Evolutionary conservation across 768 basidiomycete genomes (phyloP), one percentile per base, ranked within the genome.

Genomic region (Termitomyces sp.): DNA sequence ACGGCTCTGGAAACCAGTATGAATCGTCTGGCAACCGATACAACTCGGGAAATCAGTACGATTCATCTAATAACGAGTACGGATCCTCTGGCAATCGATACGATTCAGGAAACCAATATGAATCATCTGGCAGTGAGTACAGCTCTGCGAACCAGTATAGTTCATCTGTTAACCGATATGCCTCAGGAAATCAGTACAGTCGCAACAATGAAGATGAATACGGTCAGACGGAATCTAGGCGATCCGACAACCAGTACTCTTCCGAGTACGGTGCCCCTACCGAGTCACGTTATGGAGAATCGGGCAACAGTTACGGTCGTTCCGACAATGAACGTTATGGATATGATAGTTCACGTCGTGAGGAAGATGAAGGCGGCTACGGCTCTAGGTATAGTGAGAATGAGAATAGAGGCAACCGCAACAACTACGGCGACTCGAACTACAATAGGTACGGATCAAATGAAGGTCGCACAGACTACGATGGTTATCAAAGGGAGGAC

Each of bases 381-480:
- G 16, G 23, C 3, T 44, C 21, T 19, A 29, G 37, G 27, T 51
- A n/a, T n/a, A 17, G 27, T 16, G 16, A 45, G 8, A 29, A 29
- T 25, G 35, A 50, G 4, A 37, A 37, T 10, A 50, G 48, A 25
- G 35, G 19, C 35, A 19, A 12, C 19, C 49, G 40, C 12, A 49
- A 31, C 40, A 35, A 37, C 46, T 35, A 53, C 21, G 44, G 32
- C 12, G 44, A 43, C 11, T 47, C 37, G 21, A 47, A 57, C 23
- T 29, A 59, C 38, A 37, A 56, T 21, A 57, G 35, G 11, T 56
- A 61, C 38, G 49, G 54, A 21, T 60, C 56, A 27, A 43, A 52
- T 23, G 63, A 59, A 54, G 62, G 58, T 17, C 52, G 59, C 37
- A 43, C 52, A 32, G 43, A 41, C 27, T 57, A 61, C 37, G 38